Evolutionary conservation across 805 yeast species (phyloP), one percentile per base, ranked within the genome.

Genomic region (Saturnispora bothae): DNA sequence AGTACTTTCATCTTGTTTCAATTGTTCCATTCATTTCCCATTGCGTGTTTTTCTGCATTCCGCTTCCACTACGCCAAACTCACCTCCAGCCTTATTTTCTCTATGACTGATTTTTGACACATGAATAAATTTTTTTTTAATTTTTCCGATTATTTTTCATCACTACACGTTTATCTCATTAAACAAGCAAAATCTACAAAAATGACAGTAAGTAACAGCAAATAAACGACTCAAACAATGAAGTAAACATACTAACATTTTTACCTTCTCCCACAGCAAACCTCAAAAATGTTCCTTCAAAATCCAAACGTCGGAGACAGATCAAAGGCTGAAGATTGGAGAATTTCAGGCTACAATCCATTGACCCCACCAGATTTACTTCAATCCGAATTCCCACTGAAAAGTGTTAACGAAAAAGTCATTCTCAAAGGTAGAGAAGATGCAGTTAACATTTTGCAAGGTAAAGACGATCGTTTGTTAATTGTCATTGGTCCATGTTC

Each of bases 401-500:
- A 80, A 26, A 70, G 67, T 37, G 60, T 62, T 34, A 73, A 81
- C 38, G 72, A 73, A 48, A 64, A 72, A 40, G 78, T 68, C 39
- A 84, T 89, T 43, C 57, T 83, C 31, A 63, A 70, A 34, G 96
- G 92, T 34, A 76, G 97, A 64, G 72, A 79, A 45, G 78, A 71
- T 18, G 78, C 94, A 3, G 70, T 76, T 38, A 71, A 76, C 33
- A 76, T 89, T 47, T 62, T 89, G 37, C 68, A 78, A 42, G 95
- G 95, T 39, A 67, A 71, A 43, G 95, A 85, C 53, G 98, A 89
- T 63, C 71, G 96, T 48, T 62, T 89, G 47, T 69, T 92, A 31
- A 78, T 92, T 22, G 85, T 92, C 25, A 83, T 92, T 45, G 98
- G 98, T 1, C 98, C 98, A 38, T 92, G 98, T 62, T 89, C 97